These are phyloP conservation scores for Arthroderma sp. DNA, from an alignment of 2,329 filamentous ascomycete species.

Conservation along the genomic window DNA sequence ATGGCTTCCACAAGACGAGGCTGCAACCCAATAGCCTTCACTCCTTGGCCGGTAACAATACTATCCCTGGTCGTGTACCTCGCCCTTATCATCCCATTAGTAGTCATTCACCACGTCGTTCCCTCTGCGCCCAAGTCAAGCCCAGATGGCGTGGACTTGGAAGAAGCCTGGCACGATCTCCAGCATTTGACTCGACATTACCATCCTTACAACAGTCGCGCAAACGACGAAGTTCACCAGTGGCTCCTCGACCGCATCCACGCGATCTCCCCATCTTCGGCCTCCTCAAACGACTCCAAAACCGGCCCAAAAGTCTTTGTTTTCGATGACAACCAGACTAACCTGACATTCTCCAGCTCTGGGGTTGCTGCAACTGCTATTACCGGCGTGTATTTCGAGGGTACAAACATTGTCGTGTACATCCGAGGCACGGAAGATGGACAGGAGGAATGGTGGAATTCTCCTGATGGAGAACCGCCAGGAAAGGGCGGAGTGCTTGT, in stretches of 20 bases:
- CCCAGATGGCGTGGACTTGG: conserved; percentile 60
- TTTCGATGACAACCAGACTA: conserved; percentile 68
- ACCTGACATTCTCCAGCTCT: conserved; percentile 56
- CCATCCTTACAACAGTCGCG: conserved; percentile 78
- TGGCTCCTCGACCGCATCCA: conserved; percentile 63
- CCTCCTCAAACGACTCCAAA: conserved; percentile 17
- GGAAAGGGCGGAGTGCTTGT: conserved; percentile 70
- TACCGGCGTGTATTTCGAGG: conserved; percentile 69
- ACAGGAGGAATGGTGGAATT: conserved; percentile 58
- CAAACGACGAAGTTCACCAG: conserved; percentile 66
- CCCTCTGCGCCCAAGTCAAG: conserved; percentile 50
- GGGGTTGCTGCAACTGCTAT: conserved; percentile 29
- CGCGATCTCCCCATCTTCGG: conserved; percentile 50
- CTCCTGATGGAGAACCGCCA: conserved; percentile 37
- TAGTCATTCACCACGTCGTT: conserved; percentile 64
- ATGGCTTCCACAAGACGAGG: conserved; percentile 26
- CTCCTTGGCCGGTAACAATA: conserved; percentile 67
- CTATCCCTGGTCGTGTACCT: conserved; percentile 67
- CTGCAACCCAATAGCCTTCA: conserved; percentile 55
- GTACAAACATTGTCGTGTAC: conserved; percentile 83
- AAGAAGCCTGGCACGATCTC: conserved; percentile 77
- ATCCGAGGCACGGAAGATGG: conserved; percentile 70
- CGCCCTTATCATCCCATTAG: conserved; percentile 58
- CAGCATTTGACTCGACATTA: conserved; percentile 60
- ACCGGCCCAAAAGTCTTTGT: conserved; percentile 40